phyloP scores from a whole-genome alignment of 2,329 filamentous ascomycete genomes.

The Pestalotiopsis sp. region DNA sequence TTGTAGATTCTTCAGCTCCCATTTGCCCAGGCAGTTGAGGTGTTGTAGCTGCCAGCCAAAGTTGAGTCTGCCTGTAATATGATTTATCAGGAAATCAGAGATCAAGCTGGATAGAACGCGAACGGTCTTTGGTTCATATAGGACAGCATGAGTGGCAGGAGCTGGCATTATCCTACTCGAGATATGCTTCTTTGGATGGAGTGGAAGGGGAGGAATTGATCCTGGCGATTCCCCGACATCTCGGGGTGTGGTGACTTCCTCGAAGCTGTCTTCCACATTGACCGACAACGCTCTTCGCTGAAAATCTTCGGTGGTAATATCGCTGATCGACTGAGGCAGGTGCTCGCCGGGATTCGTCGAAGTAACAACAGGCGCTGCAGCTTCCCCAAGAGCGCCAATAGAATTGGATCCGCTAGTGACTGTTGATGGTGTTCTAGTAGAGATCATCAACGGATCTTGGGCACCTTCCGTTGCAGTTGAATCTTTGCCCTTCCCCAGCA shows the following conservation, averaged over 20 bases:
- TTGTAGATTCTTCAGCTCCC: conserved; percentile 94
- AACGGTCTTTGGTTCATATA: conserved; percentile 77
- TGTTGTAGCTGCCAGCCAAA: conserved; percentile 91
- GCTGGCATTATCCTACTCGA: conserved; percentile 72
- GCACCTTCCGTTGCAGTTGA: neutral
- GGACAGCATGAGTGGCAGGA: conserved; percentile 78
- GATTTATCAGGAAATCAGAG: conserved; percentile 75
- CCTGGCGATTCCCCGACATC: conserved; percentile 43
- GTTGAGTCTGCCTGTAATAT: conserved; percentile 77
- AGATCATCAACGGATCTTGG: neutral
- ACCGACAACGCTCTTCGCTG: conserved; percentile 24
- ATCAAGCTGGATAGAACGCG: conserved; percentile 80
- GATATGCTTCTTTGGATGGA: conserved; percentile 56
- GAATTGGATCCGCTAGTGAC: neutral
- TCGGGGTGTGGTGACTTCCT: conserved; percentile 49
- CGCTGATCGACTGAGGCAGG: conserved; percentile 38
- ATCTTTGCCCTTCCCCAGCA: conserved; percentile 29
- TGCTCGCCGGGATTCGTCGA: conserved; percentile 32
- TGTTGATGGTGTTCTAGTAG: neutral
- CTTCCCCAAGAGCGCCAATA: conserved; percentile 40
- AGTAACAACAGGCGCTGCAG: conserved; percentile 50
- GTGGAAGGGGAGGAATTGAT: conserved; percentile 49
- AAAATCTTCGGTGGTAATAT: conserved; percentile 42
- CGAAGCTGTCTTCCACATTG: conserved; percentile 30
- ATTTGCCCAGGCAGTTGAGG: conserved; percentile 87